A percentile compares a stretch with the other conserved stretches of the same genome.
Conservation (phyloP, 2,329 filamentous ascomycete genomes). For the Fusarium guadeloupense region DNA sequence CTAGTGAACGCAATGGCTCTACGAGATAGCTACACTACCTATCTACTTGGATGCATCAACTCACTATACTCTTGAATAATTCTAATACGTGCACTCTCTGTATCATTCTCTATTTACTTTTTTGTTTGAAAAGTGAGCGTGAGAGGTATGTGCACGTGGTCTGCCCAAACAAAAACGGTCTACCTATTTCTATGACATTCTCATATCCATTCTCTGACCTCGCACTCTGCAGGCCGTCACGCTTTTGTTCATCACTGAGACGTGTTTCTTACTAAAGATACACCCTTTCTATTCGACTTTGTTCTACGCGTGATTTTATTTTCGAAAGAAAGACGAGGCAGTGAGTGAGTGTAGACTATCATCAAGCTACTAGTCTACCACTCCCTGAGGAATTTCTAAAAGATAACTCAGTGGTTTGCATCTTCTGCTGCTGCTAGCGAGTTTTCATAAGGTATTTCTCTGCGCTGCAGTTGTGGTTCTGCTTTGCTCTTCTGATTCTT, state of each 20-base stretch:
- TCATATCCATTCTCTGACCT: background rate
- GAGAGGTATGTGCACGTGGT: conserved; percentile 13
- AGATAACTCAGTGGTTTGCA: background rate
- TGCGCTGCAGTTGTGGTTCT: conserved; percentile 4
- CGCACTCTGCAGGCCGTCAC: conserved; percentile 8
- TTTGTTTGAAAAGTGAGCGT: background rate
- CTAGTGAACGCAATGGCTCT: background rate
- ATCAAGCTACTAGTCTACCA: background rate
- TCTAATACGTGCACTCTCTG: background rate
- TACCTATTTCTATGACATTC: background rate
- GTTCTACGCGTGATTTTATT: conserved; percentile 6
- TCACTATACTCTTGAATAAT: background rate
- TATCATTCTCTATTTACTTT: no score
- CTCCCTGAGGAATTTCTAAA: background rate
- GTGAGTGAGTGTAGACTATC: conserved; percentile 3
- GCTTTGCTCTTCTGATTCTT: background rate
- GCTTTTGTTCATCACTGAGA: conserved; percentile 2
- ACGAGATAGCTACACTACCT: no score
- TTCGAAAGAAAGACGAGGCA: background rate
- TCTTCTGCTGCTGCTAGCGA: background rate
- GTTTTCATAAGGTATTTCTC: background rate
- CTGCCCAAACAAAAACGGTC: conserved; percentile 12
- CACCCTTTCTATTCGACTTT: background rate
- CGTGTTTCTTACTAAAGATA: background rate
- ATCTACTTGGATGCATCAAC: background rate